phyloP scores from a whole-genome alignment of 164 flowering plant genomes.

The Amborella trichopoda region DNA sequence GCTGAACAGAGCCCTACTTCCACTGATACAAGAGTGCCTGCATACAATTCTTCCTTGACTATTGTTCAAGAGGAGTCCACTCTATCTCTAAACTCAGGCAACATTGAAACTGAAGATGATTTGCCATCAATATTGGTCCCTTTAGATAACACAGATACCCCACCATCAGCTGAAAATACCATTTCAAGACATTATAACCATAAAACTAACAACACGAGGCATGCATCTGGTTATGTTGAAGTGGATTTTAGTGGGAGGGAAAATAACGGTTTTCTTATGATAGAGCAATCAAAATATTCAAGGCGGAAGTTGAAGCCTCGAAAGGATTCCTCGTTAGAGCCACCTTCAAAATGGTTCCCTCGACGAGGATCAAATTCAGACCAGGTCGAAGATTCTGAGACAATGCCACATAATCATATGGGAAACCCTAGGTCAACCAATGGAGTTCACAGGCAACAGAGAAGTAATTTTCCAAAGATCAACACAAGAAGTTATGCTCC shows the following conservation, averaged over 20 bases:
- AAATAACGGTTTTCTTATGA: slow-evolving; percentile 24
- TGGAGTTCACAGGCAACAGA: slow-evolving; percentile 36
- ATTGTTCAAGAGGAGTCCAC: slow-evolving; percentile 31
- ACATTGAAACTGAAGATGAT: slow-evolving; percentile 38
- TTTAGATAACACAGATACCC: slow-evolving; percentile 29
- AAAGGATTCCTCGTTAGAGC: slow-evolving; percentile 31
- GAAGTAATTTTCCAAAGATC: slow-evolving; percentile 32
- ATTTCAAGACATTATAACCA: neutral
- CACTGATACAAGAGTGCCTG: slow-evolving; percentile 14
- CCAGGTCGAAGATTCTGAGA: slow-evolving; percentile 24
- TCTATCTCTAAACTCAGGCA: slow-evolving; percentile 21
- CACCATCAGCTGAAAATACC: slow-evolving; percentile 18
- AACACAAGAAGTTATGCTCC: slow-evolving; percentile 28
- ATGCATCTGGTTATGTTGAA: slow-evolving; percentile 23
- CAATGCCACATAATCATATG: slow-evolving; percentile 18
- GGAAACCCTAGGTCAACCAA: slow-evolving; percentile 25
- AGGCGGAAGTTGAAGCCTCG: slow-evolving; percentile 32
- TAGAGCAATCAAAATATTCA: slow-evolving; percentile 39
- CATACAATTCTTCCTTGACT: slow-evolving; percentile 24
- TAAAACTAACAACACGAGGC: slow-evolving; percentile 7
- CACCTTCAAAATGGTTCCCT: slow-evolving; percentile 35
- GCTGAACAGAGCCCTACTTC: slow-evolving; percentile 19
- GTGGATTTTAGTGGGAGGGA: slow-evolving; percentile 26
- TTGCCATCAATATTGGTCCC: slow-evolving; percentile 17
- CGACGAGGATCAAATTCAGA: slow-evolving; percentile 26